Conservation (phyloP, 371 early-diverging fungal species). For the Quaeritorhiza haematococci region DNA sequence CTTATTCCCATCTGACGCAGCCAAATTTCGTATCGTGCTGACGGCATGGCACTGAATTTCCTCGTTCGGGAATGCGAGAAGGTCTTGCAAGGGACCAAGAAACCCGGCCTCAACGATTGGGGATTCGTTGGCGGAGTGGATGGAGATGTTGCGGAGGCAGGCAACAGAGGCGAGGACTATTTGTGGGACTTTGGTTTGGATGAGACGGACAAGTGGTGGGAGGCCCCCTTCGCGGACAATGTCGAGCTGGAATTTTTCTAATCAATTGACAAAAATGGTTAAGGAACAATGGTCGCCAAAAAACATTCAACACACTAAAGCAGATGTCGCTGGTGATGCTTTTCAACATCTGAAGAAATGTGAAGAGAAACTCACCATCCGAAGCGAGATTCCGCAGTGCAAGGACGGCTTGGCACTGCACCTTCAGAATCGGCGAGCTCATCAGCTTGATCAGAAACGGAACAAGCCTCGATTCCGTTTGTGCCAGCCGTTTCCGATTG, state of each 20-base stretch:
- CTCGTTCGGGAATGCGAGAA: conserved; percentile 65
- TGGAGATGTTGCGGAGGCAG: conserved; percentile 88
- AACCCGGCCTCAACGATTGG: conserved; percentile 81
- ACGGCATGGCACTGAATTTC: conserved; percentile 83
- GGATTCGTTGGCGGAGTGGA: conserved; percentile 80
- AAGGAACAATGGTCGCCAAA: not conserved
- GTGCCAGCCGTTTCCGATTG: conserved; percentile 69
- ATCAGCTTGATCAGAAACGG: conserved; percentile 73
- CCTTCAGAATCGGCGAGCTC: conserved; percentile 73
- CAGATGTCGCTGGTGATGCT: too few species aligned
- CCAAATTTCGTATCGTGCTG: conserved; percentile 79
- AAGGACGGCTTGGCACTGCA: conserved; percentile 86
- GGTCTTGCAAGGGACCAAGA: conserved; percentile 65
- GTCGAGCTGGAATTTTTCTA: conserved; percentile 79
- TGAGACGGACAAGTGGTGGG: conserved; percentile 63
- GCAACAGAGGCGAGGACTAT: conserved; percentile 86
- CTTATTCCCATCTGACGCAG: conserved; percentile 78
- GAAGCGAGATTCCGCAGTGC: conserved; percentile 88
- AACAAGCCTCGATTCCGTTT: conserved; percentile 71
- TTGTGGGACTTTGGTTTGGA: conserved; percentile 72
- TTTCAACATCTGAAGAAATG: too few species aligned
- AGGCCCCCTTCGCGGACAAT: conserved; percentile 79
- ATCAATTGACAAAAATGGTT: not conserved
- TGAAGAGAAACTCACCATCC: conserved; percentile 34
- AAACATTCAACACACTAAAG: too few species aligned